phyloP scores from a whole-genome alignment of 805 yeast species.

The Ogataea wickerhamii region DNA sequence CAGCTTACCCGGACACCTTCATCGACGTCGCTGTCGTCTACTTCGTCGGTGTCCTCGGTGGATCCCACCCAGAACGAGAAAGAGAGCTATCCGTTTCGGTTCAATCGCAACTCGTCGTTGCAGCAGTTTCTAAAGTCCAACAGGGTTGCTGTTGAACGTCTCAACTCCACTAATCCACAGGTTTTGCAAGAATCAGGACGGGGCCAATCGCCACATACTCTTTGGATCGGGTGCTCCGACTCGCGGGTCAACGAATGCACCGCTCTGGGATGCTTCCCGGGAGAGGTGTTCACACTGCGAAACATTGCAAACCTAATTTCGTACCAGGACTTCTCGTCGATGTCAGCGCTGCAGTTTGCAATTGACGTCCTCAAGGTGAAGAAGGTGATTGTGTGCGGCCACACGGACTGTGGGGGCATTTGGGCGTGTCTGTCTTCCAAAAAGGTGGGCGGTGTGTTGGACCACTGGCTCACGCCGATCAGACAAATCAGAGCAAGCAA shows the following conservation, averaged over 20 bases:
- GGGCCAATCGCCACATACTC: conserved; percentile 90
- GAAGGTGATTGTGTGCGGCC: conserved; percentile 86
- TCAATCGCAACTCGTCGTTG: conserved; percentile 45
- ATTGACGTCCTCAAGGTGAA: conserved; percentile 77
- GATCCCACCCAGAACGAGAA: conserved; percentile 1
- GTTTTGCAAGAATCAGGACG: conserved; percentile 62
- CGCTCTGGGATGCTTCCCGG: conserved; percentile 73
- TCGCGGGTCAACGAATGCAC: conserved; percentile 83
- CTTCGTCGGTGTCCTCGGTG: conserved; percentile 9
- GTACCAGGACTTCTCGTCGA: conserved; percentile 66
- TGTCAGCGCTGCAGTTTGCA: conserved; percentile 83
- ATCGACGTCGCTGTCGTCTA: neutral
- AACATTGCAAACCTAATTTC: conserved; percentile 80
- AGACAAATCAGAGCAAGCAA: conserved; percentile 67
- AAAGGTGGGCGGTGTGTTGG: conserved; percentile 64
- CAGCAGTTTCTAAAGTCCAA: conserved; percentile 49
- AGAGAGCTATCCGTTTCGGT: conserved; percentile 36
- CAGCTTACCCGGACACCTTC: neutral
- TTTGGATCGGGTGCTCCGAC: conserved; percentile 94
- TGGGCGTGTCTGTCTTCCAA: conserved; percentile 70
- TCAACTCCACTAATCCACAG: conserved; percentile 50
- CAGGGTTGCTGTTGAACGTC: conserved; percentile 41
- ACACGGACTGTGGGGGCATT: conserved; percentile 92
- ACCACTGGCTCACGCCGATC: conserved; percentile 67
- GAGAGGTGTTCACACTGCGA: conserved; percentile 86